Evolutionary conservation across 352 stramenopile species (phyloP).

Genomic region (Globisporangium sylvaticum): DNA sequence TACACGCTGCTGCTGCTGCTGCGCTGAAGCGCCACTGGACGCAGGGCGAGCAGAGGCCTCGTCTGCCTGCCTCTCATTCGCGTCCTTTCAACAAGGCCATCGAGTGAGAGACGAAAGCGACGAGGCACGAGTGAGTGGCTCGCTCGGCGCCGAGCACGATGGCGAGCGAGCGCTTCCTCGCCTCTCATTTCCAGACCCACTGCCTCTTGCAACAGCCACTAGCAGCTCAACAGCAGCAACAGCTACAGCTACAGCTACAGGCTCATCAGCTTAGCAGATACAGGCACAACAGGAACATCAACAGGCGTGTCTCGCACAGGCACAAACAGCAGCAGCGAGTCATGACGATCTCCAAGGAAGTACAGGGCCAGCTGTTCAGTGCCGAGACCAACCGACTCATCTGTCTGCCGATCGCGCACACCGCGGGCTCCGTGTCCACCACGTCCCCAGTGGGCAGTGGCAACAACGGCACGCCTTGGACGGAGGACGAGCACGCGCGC

Average conservation of each 20-base stretch:
- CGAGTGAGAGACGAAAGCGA: background rate
- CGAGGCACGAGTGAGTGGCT: background rate
- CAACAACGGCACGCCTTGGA: conserved; percentile 28
- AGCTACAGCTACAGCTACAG: background rate
- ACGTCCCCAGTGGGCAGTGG: background rate
- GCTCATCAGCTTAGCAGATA: too few relatives aligned
- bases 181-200: conserved; percentile 1
- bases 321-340: background rate
- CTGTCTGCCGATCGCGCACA: conserved; percentile 8
- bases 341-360: conserved; percentile 38
- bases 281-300: too few relatives aligned
- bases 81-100: background rate
- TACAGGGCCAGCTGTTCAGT: conserved; percentile 34
- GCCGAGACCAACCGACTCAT: conserved; percentile 31
- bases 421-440: background rate
- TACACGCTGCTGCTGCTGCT: too few relatives aligned
- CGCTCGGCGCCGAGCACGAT: background rate
- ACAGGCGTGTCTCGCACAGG: too few relatives aligned
- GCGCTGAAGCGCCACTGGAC: too few relatives aligned
- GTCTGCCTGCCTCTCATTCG: background rate
- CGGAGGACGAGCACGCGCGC: conserved; percentile 43
- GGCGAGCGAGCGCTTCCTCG: background rate
- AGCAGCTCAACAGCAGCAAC: conserved; percentile 7
- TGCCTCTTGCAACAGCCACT: conserved; percentile 2
- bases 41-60: too few relatives aligned